Conservation (phyloP, 2,329 filamentous ascomycete species). For the Ascochyta fabae region DNA sequence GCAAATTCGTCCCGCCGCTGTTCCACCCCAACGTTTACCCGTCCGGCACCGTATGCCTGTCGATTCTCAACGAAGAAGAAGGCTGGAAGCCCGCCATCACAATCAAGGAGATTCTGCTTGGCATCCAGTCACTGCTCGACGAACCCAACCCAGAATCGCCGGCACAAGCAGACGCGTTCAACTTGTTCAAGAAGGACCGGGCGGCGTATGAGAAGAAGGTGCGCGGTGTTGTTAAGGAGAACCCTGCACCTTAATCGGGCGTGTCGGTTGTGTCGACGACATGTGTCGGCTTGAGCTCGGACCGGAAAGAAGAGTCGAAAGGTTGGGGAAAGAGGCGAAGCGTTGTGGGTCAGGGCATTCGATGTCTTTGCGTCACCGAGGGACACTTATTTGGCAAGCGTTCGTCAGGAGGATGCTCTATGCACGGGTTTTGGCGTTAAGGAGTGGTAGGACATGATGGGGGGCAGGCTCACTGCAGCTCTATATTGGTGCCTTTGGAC, state of each 20-base stretch:
- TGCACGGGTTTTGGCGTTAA: constrained; percentile 15
- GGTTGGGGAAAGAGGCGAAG: not conserved
- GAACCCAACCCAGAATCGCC: constrained; percentile 97
- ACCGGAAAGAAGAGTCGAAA: not conserved
- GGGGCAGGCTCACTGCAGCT: constrained; percentile 4
- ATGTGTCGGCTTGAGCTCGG: not conserved
- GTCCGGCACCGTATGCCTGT: constrained; percentile 95
- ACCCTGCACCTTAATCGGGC: constrained; percentile 71
- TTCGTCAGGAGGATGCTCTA: constrained; percentile 2
- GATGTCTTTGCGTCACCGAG: not conserved
- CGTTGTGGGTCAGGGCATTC: not conserved
- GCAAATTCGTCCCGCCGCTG: constrained; percentile 94
- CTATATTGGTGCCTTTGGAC: constrained; percentile 2
- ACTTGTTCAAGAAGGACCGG: constrained; percentile 90
- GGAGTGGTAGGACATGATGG: constrained; percentile 11
- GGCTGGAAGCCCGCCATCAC: constrained; percentile 99
- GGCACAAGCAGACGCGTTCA: constrained; percentile 96
- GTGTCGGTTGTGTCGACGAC: not conserved
- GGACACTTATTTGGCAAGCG: not conserved
- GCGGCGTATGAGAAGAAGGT: constrained; percentile 88
- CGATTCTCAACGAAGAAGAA: constrained; percentile 97
- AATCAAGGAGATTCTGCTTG: constrained; percentile 94
- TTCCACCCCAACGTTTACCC: constrained; percentile 99
- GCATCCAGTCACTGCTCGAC: constrained; percentile 93
- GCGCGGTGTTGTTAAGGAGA: constrained; percentile 84